Percentiles rank a stretch among this genome's conserved stretches.
Evolutionary conservation across 1,284 basidiomycete genomes (phyloP).

Genomic region (Ceratobasidium sp.): DNA sequence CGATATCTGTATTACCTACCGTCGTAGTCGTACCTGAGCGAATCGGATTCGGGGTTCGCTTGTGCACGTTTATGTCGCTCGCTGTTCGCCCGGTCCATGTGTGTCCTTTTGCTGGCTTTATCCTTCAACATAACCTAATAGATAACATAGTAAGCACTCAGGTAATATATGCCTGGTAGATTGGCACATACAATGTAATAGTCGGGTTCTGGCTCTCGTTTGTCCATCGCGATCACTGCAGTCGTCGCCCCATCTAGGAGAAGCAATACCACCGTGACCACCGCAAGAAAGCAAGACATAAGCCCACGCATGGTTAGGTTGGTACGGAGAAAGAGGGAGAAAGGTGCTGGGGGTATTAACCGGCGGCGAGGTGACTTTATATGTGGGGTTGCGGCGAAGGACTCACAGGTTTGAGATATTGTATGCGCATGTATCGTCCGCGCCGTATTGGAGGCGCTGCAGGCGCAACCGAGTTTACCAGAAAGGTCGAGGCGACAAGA

Average conservation of each 20-base stretch:
- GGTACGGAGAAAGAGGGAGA: neutral
- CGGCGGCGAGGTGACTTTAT: neutral
- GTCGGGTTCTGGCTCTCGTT: neutral
- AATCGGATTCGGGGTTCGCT: neutral
- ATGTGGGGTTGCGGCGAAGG: neutral
- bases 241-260: neutral
- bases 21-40: slow-evolving; percentile 20
- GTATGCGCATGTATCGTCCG: no score
- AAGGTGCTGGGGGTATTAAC: neutral
- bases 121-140: slow-evolving; percentile 29
- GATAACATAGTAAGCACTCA: neutral
- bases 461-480: neutral
- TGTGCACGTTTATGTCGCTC: slow-evolving; percentile 2
- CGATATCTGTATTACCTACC: neutral
- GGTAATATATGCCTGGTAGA: neutral
- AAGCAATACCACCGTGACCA: neutral
- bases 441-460: no score
- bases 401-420: no score
- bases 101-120: neutral
- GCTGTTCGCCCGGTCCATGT: slow-evolving; percentile 25
- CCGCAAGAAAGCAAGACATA: slow-evolving; percentile 5
- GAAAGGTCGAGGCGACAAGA: neutral
- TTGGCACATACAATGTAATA: slow-evolving; percentile 30
- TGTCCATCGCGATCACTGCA: neutral
- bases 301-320: slow-evolving; percentile 14